Conservation (phyloP, 2,329 filamentous ascomycete genomes). For the Alternaria arborescens region DNA sequence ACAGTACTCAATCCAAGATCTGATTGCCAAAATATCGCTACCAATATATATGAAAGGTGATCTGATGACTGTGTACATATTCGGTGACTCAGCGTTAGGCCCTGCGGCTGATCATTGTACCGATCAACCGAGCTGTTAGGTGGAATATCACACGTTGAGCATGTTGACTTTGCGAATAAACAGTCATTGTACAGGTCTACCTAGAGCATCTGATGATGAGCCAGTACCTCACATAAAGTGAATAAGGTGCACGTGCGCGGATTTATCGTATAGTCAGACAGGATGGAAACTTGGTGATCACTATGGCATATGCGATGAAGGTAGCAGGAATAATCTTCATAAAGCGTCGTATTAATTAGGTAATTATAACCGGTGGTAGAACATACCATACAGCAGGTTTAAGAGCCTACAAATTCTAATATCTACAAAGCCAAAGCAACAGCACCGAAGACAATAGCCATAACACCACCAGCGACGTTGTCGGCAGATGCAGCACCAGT, state of each 20-base stretch:
- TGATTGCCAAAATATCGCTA: neutral
- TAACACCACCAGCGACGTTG: slow-evolving; percentile 15
- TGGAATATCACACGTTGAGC: neutral
- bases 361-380: neutral
- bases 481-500: slow-evolving; percentile 27
- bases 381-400: neutral
- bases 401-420: neutral
- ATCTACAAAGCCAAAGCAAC: slow-evolving; percentile 24
- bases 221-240: neutral
- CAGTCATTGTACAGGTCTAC: neutral
- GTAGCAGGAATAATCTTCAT: neutral
- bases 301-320: neutral
- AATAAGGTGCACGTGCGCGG: neutral
- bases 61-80: neutral
- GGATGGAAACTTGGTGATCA: neutral
- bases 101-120: slow-evolving; percentile 9
- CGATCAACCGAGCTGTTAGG: slow-evolving; percentile 7
- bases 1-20: neutral
- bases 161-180: neutral
- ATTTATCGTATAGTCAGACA: neutral
- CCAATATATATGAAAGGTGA: neutral
- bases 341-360: neutral
- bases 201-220: neutral
- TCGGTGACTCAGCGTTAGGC: neutral
- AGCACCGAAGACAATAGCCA: slow-evolving; percentile 22